Evolutionary conservation across 345 rosid species (phyloP).

Genomic region (Camelina laxa): DNA sequence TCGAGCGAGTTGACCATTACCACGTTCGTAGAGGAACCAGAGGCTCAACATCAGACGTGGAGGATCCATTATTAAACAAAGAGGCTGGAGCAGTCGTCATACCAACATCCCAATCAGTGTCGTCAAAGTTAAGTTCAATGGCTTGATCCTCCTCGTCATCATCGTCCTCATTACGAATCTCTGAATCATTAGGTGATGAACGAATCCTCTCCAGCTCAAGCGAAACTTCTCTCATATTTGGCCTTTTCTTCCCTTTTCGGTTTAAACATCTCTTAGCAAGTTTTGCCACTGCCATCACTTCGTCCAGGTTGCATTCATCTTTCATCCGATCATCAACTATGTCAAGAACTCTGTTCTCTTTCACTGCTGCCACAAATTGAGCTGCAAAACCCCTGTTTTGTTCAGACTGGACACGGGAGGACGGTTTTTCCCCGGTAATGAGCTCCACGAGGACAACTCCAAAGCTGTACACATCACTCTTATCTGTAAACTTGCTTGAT

Average conservation of each 20-base stretch:
- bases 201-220: slow-evolving; percentile 43
- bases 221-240: slow-evolving; percentile 52
- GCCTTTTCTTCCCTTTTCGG: slow-evolving; percentile 48
- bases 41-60: slow-evolving; percentile 26
- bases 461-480: slow-evolving; percentile 80
- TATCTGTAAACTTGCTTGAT: slow-evolving; percentile 42
- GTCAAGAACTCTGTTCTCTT: slow-evolving; percentile 32
- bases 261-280: slow-evolving; percentile 49
- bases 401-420: slow-evolving; percentile 7
- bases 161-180: slow-evolving; percentile 18
- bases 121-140: slow-evolving; percentile 24
- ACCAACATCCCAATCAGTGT: slow-evolving; percentile 36
- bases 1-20: slow-evolving; percentile 19
- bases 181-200: slow-evolving; percentile 29
- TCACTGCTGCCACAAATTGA: slow-evolving; percentile 29
- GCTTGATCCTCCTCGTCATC: slow-evolving; percentile 35
- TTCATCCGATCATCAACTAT: slow-evolving; percentile 34
- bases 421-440: slow-evolving; percentile 46
- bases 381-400: slow-evolving; percentile 39
- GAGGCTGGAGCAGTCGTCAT: slow-evolving; percentile 33
- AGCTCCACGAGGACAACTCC: slow-evolving; percentile 85
- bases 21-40: slow-evolving; percentile 34
- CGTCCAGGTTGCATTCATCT: slow-evolving; percentile 37
- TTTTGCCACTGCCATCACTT: slow-evolving; percentile 44
- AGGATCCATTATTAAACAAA: slow-evolving; percentile 17